These are phyloP conservation scores for Eucalyptus brandiana DNA, from an alignment of 345 rosid genomes.

Conservation along the genomic window DNA sequence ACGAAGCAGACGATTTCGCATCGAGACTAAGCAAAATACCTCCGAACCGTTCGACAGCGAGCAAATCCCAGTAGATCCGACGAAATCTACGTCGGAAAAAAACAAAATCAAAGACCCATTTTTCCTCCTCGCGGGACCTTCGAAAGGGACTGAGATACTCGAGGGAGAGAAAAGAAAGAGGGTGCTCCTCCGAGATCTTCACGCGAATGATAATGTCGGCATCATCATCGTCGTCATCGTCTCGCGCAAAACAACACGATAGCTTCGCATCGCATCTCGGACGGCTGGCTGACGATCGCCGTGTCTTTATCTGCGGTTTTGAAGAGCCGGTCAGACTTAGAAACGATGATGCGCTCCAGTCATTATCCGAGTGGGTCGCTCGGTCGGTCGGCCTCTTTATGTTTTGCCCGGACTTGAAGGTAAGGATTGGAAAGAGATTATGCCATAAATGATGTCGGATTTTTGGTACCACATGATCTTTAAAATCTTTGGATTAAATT, in stretches of 20 bases:
- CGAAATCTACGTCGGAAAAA: neutral
- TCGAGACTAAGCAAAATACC: neutral
- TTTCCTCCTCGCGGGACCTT: neutral
- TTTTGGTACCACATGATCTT: too few species aligned
- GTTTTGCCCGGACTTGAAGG: neutral
- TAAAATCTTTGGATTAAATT: neutral
- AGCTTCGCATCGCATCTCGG: neutral
- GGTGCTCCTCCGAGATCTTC: neutral
- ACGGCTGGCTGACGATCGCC: neutral
- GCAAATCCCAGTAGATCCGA: neutral
- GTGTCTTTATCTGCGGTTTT: neutral
- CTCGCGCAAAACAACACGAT: neutral
- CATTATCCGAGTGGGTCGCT: neutral
- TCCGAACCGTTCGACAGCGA: neutral
- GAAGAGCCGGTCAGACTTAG: neutral
- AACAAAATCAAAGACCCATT: neutral
- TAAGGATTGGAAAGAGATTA: neutral
- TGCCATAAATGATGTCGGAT: too few species aligned
- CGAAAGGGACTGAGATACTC: neutral
- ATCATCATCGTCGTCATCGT: neutral
- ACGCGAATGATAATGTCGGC: neutral
- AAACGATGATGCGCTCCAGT: neutral
- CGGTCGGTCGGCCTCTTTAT: neutral
- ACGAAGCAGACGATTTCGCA: neutral
- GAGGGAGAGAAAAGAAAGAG: neutral